Conservation (phyloP, 2,329 filamentous ascomycete species). For the Thielaviopsis ethacetica region DNA sequence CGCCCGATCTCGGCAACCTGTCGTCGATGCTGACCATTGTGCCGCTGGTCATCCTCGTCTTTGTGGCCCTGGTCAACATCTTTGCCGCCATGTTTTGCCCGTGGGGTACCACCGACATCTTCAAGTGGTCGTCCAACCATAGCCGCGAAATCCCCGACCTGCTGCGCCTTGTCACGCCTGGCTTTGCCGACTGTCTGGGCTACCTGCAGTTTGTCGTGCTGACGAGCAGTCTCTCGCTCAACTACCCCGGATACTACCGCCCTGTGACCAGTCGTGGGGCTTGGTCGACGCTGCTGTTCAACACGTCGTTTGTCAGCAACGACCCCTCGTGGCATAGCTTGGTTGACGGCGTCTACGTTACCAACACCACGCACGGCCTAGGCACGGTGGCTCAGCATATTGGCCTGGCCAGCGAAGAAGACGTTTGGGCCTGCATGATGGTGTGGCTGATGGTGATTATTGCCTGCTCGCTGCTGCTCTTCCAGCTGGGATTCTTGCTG, state of each 20-base stretch:
- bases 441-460: slow-evolving; percentile 76
- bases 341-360: slow-evolving; percentile 73
- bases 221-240: slow-evolving; percentile 70
- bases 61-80: slow-evolving; percentile 68
- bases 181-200: slow-evolving; percentile 90
- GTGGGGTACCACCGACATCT: slow-evolving; percentile 81
- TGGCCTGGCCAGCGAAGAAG: slow-evolving; percentile 57
- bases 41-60: slow-evolving; percentile 59
- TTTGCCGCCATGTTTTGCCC: slow-evolving; percentile 79
- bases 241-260: slow-evolving; percentile 89
- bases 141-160: slow-evolving; percentile 75
- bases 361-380: slow-evolving; percentile 63
- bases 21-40: slow-evolving; percentile 57
- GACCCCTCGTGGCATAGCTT: slow-evolving; percentile 49
- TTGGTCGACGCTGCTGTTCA: slow-evolving; percentile 89
- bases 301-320: slow-evolving; percentile 67
- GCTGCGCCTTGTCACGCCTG: slow-evolving; percentile 80
- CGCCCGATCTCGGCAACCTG: slow-evolving; percentile 61
- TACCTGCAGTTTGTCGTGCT: slow-evolving; percentile 89
- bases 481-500: slow-evolving; percentile 58
- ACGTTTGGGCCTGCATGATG: slow-evolving; percentile 91
- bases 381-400: slow-evolving; percentile 65
- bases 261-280: slow-evolving; percentile 73
- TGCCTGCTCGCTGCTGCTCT: slow-evolving; percentile 46
- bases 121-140: slow-evolving; percentile 96